Evolutionary conservation across 208 protist genomes (phyloP), one percentile per base, ranked within the genome.

Genomic region (Endotrypanum monterogeii): DNA sequence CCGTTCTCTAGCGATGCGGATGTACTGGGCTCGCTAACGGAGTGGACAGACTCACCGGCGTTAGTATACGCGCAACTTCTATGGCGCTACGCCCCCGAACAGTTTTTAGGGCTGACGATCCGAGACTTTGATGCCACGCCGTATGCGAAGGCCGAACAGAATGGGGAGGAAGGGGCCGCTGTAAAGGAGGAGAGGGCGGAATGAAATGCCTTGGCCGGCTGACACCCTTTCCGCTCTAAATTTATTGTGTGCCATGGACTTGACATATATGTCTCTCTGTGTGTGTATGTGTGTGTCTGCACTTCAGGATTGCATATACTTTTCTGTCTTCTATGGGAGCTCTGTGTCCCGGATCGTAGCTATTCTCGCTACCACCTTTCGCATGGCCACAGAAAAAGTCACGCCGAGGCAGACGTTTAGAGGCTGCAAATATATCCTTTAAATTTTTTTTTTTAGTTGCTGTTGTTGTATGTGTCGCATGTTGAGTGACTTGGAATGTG

Each of bases 1-100:
- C 92, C 92, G 1, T 90, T 90, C 60, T 79, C 92, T 35, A 91
- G 86, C 32, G 92, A 92, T 41, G 82, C 84, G 35, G 84, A 96
- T 58, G 87, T 96, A 32, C 74, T 96, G 58, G 66, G 73, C 35
- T 94, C 89, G 11, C 74, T 88, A 25, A 82, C 73, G 32, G 89
- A 96, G 68, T 96, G 89, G 88, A 77, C 57, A 1, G 85, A 91
- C 58, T 82, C 84, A 5, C 75, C 86, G 2, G 44, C 83, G 30
- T 79, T 94, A 28, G 75, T 94, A 18, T 96, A 93, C 68, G 87
- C 92, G n/a, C 63, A 81, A 8, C 79, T 94, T 30, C 63, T 96
- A 65, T 96, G 92, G 90, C 88, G 87, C 46, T 92, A 91, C 78
- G 73, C 85, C 5, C 88, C 88, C 3, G 66, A 85, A 18, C 83